Evolutionary conservation across 164 flowering plant genomes (phyloP).

Genomic region (Taxillus chinensis): DNA sequence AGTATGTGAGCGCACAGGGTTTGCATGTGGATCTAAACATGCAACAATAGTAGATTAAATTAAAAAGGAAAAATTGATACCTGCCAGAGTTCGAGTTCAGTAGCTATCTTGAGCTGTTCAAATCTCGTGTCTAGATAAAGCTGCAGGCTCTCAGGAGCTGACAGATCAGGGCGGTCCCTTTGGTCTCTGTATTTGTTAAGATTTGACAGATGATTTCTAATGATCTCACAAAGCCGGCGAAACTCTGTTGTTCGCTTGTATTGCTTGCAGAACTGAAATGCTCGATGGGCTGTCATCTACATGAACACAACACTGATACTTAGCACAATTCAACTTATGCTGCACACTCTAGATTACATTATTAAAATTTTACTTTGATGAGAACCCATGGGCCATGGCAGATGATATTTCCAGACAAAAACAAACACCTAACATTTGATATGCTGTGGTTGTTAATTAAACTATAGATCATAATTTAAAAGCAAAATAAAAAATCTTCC

Average conservation of each 20-base stretch:
- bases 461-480: no score
- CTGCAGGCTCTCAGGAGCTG: conserved; percentile 85
- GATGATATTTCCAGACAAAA: no score
- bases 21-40: background rate
- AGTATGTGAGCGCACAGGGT: no score
- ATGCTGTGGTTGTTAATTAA: no score
- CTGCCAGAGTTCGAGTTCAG: conserved; percentile 96
- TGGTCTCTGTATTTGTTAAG: conserved; percentile 91
- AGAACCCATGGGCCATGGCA: no score
- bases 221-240: conserved; percentile 88
- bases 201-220: conserved; percentile 79
- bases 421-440: no score
- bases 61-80: conserved; percentile 8
- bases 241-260: conserved; percentile 90
- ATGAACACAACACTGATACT: conserved; percentile 1
- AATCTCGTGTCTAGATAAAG: conserved; percentile 88
- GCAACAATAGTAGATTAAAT: conserved; percentile 7
- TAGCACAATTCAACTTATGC: background rate
- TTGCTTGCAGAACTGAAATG: conserved; percentile 95
- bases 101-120: conserved; percentile 93
- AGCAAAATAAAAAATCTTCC: no score
- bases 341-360: no score
- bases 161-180: conserved; percentile 83
- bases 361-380: no score
- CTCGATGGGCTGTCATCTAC: conserved; percentile 93